A percentile compares a stretch with the other conserved stretches of the same genome.
These are phyloP conservation scores for Populus pruinosa DNA, from an alignment of 345 rosid species.

Conservation along the genomic window DNA sequence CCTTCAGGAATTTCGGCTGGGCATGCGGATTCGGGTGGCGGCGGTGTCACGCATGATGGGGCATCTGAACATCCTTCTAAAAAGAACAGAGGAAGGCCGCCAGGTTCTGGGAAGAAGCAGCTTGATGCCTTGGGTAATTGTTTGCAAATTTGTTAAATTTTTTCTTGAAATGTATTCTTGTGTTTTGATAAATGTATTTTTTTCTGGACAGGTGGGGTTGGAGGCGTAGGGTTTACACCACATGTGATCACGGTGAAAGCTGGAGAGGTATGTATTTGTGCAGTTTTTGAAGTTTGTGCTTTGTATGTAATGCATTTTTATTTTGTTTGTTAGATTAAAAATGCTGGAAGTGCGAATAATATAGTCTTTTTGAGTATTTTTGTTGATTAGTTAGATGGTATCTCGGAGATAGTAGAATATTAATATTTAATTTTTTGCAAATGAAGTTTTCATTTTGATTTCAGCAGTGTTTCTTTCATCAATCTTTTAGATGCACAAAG, in stretches of 20 bases:
- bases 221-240: conserved; percentile 95
- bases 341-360: neutral
- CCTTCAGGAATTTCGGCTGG: conserved; percentile 44
- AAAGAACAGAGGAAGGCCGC: conserved; percentile 82
- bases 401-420: neutral
- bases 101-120: conserved; percentile 88
- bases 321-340: neutral
- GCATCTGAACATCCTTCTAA: conserved; percentile 58
- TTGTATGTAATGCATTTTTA: neutral
- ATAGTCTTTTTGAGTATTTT: neutral
- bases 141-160: neutral
- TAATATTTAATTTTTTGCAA: neutral
- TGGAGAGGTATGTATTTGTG: conserved; percentile 66
- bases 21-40: conserved; percentile 40
- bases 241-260: conserved; percentile 79
- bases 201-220: conserved; percentile 49
- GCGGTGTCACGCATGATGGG: conserved; percentile 21
- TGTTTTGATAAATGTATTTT: neutral
- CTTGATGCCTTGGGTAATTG: conserved; percentile 80
- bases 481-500: neutral
- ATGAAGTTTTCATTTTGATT: neutral
- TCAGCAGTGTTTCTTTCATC: neutral
- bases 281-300: neutral
- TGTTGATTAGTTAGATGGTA: neutral
- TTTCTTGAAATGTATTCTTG: neutral